Base-by-base conservation (phyloP, 352 stramenopile genomes). In the Phytophthora cactorum region DNA sequence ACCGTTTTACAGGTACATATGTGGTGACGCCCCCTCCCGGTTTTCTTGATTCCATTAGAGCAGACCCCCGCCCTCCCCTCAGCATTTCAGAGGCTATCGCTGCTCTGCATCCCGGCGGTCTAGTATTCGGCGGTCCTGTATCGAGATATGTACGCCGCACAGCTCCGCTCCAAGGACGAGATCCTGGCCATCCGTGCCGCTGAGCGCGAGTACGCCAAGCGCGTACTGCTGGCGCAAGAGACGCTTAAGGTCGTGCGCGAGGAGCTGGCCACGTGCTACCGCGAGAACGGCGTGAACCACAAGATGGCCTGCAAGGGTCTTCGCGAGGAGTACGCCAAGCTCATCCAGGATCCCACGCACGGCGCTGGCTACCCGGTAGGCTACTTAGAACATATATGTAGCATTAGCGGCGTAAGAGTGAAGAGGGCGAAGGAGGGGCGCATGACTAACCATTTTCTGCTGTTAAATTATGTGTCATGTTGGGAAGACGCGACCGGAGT, bases 281-380 rank as follows among this genome's bases (percentile, higher is more conserved):
- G 92, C 67, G 88, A 96, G 72, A 81, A 94, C 73, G 88, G 88
- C 61, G 84, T 96, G 50, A 96, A 96, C 80, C 88, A 96, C 86
- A 92, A 90, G 68, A 88, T 94, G 59, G 84, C 81, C 25, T 96
- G 88, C 84, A 94, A 93, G 74, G 65, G 59, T 22, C 60, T 96
- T 50, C 86, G 88, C 53, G 86, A 96, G 57, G 84, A 96, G 75
- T 96, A 96, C 69, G 85, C 72, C 47, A 86, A 77, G 61, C 83
- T 96, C 44, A 77, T 96, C 57, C 83, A 81, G 60, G 88, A 96
- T 74, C 88, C 88, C 39, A 91, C 86, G 53, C 82, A 90, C 52
- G 86, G 86, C 47, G 84, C 78, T 67, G 86, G 86, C 17, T 74
- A 78, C 44, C 86, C 86, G 68, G 86, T 94, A 72, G n/a, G 64